Evolutionary conservation across 2,329 filamentous ascomycete species (phyloP).

Genomic region (Talaromyces sp.): DNA sequence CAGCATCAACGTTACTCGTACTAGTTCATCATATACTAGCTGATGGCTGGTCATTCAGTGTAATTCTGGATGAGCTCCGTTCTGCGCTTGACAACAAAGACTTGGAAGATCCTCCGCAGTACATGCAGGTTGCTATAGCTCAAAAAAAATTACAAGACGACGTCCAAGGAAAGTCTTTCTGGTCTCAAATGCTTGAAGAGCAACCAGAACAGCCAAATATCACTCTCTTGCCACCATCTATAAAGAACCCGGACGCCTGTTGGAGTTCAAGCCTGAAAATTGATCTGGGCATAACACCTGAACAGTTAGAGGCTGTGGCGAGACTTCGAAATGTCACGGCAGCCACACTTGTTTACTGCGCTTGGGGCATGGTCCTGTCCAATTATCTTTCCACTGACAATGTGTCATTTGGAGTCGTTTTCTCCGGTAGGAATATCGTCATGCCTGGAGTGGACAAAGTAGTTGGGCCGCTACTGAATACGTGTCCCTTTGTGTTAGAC

Average conservation of each 20-base stretch:
- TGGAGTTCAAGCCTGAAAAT: too few relatives aligned
- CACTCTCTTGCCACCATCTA: too few relatives aligned
- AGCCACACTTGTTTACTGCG: neutral
- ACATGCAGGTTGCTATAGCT: too few relatives aligned
- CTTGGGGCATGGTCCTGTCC: neutral
- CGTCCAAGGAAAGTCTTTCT: too few relatives aligned
- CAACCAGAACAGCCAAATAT: too few relatives aligned
- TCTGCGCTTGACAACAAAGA: neutral
- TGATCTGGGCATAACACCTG: too few relatives aligned
- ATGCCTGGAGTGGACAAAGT: neutral
- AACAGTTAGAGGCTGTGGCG: neutral
- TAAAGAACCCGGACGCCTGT: too few relatives aligned
- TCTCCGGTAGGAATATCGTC: neutral
- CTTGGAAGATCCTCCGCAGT: too few relatives aligned
- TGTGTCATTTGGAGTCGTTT: neutral
- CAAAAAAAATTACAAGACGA: too few relatives aligned
- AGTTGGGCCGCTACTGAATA: conserved; percentile 2
- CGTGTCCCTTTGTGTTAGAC: neutral
- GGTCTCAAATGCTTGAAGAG: too few relatives aligned
- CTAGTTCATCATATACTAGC: conserved; percentile 1
- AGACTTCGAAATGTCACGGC: neutral
- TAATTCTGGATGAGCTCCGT: neutral
- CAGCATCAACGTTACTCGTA: conserved; percentile 14
- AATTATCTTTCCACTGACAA: neutral
- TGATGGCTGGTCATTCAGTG: conserved; percentile 1